These are phyloP conservation scores for Suillus tomentosus DNA, from an alignment of 768 basidiomycete species.

Conservation along the genomic window DNA sequence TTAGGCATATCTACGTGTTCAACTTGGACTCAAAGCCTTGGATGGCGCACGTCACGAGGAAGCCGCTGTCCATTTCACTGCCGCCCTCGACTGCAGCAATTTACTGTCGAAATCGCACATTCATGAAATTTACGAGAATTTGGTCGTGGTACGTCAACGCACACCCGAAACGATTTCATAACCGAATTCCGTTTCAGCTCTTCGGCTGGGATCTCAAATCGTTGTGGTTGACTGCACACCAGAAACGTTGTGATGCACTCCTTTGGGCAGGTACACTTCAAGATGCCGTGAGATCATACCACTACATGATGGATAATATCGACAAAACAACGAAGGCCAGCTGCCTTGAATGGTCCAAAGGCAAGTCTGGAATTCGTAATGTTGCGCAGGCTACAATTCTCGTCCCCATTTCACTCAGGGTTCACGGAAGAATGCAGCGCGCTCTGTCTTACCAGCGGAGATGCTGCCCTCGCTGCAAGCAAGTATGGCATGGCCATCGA, in stretches of 20 bases:
- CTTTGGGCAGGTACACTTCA: background rate
- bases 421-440: background rate
- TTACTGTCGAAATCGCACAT: background rate
- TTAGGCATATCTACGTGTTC: background rate
- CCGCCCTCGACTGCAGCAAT: background rate
- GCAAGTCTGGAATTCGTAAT: background rate
- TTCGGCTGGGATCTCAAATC: background rate
- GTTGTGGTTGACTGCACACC: background rate
- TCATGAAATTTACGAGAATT: background rate
- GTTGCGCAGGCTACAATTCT: background rate
- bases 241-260: background rate
- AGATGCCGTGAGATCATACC: background rate
- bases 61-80: background rate
- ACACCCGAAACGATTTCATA: background rate
- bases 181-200: background rate
- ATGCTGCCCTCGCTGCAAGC: no score
- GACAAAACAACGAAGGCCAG: background rate
- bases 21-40: background rate
- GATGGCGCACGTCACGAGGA: background rate
- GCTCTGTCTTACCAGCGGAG: background rate
- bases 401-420: background rate
- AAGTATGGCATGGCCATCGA: no score
- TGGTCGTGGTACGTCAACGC: background rate
- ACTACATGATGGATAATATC: background rate
- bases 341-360: background rate